Evolutionary conservation across 345 rosid genomes (phyloP).

Genomic region (Rhodamnia rubescens): DNA sequence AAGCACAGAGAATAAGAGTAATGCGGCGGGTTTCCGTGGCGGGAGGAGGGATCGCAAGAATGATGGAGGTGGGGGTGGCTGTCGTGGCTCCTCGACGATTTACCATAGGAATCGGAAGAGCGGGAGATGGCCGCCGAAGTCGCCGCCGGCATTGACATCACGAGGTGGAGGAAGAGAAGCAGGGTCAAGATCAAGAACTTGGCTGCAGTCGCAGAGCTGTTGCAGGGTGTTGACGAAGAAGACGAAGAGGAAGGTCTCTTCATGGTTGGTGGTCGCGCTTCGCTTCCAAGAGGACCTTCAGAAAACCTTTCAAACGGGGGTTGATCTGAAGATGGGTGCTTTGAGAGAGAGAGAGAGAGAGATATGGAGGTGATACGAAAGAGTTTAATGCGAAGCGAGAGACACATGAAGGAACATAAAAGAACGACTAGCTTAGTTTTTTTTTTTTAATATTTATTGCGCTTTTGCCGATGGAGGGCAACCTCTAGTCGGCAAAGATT

Average conservation of each 20-base stretch:
- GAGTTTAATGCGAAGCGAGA: constrained; percentile 26
- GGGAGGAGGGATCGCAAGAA: constrained; percentile 25
- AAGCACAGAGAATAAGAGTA: constrained; percentile 18
- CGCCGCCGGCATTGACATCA: not conserved
- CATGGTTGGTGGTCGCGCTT: not conserved
- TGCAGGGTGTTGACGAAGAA: not conserved
- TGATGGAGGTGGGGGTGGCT: constrained; percentile 1
- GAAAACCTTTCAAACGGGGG: not conserved
- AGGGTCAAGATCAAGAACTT: not conserved
- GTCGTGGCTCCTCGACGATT: not conserved
- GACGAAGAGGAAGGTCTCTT: not conserved
- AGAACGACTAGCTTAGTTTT: not conserved
- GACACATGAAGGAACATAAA: constrained; percentile 25
- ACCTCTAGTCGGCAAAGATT: not conserved
- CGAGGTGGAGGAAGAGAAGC: not conserved
- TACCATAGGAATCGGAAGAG: not conserved
- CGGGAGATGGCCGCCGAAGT: not conserved
- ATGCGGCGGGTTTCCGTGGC: not conserved
- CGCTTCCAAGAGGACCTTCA: not conserved
- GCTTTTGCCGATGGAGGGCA: not conserved
- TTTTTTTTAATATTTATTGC: not conserved
- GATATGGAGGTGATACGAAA: not conserved
- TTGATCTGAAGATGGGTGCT: not conserved
- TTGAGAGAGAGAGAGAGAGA: not conserved
- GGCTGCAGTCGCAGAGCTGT: not conserved